phyloP scores from a whole-genome alignment of 148 eudicot genomes.

The Fagopyrum homotropicum region DNA sequence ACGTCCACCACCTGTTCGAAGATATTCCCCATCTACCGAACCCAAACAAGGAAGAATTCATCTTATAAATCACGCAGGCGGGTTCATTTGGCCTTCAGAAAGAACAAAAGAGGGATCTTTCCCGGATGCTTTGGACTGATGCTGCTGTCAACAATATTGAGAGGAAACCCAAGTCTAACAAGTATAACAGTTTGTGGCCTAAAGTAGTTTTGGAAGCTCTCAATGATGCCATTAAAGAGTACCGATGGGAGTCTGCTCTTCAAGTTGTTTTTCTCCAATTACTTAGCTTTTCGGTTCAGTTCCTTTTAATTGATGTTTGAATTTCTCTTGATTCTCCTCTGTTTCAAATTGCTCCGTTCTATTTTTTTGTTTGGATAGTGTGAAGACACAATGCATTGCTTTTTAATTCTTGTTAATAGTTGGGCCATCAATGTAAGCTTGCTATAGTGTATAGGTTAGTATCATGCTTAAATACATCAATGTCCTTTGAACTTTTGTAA shows the following conservation, averaged over 20 bases:
- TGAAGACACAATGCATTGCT: too few species aligned
- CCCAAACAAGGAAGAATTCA: conserved; percentile 12
- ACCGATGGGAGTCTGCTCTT: conserved; percentile 73
- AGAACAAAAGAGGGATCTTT: conserved; percentile 44
- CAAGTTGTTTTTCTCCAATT: conserved; percentile 32
- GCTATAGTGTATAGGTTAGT: too few species aligned
- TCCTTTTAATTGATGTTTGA: not conserved
- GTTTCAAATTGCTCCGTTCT: not conserved
- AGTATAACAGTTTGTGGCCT: conserved; percentile 60
- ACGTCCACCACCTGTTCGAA: conserved; percentile 35
- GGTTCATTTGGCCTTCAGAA: conserved; percentile 29
- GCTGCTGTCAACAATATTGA: conserved; percentile 60
- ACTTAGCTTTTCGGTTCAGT: not conserved
- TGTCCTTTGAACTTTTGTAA: too few species aligned
- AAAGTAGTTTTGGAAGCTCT: conserved; percentile 79
- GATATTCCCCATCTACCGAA: conserved; percentile 29
- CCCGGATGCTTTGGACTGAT: conserved; percentile 64
- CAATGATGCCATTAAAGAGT: conserved; percentile 42
- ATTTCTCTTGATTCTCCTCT: not conserved
- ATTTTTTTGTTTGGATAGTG: not conserved
- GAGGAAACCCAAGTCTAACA: conserved; percentile 50
- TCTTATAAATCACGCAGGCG: conserved; percentile 4
- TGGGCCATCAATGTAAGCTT: conserved; percentile 20
- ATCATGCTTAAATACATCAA: too few species aligned
- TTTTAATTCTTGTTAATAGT: conserved; percentile 39